Base-by-base conservation (phyloP, 495 filamentous ascomycete species). In the Tuber calosporum region DNA sequence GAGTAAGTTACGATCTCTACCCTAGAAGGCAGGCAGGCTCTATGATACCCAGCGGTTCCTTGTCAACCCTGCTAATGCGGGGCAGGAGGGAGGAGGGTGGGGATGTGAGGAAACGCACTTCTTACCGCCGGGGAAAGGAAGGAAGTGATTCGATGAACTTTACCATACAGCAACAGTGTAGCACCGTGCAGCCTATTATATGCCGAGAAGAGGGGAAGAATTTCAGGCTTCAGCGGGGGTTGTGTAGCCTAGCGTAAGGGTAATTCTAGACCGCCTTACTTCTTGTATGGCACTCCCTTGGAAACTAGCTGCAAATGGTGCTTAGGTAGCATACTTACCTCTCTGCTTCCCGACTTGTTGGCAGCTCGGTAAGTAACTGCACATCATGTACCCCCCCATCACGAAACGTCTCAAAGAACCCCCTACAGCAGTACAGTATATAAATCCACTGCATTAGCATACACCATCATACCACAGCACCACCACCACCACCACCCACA, bases 41-140 rank as follows among this genome's bases (percentile, higher is more conserved):
- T 11, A 17, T 4, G 53, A 62, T 62, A n/a, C n/a, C 53, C 53
- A 62, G 26, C 53, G 53, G 26, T 62, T 62, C 53, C 53, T 62
- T 62, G 34, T 62, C 53, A 62, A 17, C 26, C 17, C 53, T 13
- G 1, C 26, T 30, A 62, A 34, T 30, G 26, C 53, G 30, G 48
- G 48, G 53, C n/a, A n/a, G 48, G 7, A 8, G n/a, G n/a, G n/a
- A 19, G 48, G n/a, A n/a, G 22, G n/a, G n/a, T n/a, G n/a, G n/a
- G n/a, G n/a, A n/a, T n/a, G 53, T 62, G 53, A 62, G 53, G 53
- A 62, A 34, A 62, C 53, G 53, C 53, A 62, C 53, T 62, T 62
- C 26, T 34, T 26, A 26, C 7, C 7, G 8, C 9, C n/a, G 3
- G 8, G 48, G 48, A 9, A 53, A 53, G 9, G 48, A 53, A 53